Percentiles rank a stretch among this genome's conserved stretches.
These are phyloP conservation scores for Populus hybrid DNA, from an alignment of 441 rosid genomes.

Conservation along the genomic window DNA sequence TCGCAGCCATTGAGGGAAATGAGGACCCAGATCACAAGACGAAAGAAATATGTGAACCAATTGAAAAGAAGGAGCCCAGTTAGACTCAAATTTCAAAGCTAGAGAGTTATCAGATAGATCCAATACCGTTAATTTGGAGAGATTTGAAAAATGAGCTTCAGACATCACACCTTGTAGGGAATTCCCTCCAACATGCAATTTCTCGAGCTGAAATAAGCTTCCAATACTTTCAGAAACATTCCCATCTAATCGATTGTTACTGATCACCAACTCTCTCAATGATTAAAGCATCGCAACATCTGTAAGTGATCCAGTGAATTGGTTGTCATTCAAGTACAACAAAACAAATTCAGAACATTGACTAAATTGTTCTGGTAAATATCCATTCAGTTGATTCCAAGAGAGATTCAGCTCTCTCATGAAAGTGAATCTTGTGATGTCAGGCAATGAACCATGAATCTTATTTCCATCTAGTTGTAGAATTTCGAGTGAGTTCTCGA, in stretches of 20 bases:
- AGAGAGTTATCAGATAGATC: too few species aligned
- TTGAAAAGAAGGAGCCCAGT: too few species aligned
- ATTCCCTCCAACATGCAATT: not conserved
- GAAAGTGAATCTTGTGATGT: slow-evolving; percentile 11
- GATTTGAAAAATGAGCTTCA: not conserved
- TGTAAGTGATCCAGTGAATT: too few species aligned
- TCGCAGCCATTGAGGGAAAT: too few species aligned
- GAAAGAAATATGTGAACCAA: too few species aligned
- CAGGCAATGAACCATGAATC: slow-evolving; percentile 18
- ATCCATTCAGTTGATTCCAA: slow-evolving; percentile 12
- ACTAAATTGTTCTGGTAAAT: not conserved
- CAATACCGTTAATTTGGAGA: not conserved
- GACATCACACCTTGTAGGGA: not conserved
- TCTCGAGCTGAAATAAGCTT: not conserved
- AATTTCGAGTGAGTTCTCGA: slow-evolving; percentile 9
- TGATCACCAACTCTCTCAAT: not conserved
- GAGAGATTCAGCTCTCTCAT: slow-evolving; percentile 13
- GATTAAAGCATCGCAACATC: not conserved
- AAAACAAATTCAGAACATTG: too few species aligned
- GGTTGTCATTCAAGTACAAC: too few species aligned
- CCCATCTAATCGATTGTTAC: not conserved
- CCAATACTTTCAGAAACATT: not conserved
- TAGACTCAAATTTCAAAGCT: too few species aligned
- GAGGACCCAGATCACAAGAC: too few species aligned
- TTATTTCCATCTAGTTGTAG: slow-evolving; percentile 11